Evolutionary conservation across 2,329 filamentous ascomycete genomes (phyloP).

Genomic region (Hymenoscyphus albidus): DNA sequence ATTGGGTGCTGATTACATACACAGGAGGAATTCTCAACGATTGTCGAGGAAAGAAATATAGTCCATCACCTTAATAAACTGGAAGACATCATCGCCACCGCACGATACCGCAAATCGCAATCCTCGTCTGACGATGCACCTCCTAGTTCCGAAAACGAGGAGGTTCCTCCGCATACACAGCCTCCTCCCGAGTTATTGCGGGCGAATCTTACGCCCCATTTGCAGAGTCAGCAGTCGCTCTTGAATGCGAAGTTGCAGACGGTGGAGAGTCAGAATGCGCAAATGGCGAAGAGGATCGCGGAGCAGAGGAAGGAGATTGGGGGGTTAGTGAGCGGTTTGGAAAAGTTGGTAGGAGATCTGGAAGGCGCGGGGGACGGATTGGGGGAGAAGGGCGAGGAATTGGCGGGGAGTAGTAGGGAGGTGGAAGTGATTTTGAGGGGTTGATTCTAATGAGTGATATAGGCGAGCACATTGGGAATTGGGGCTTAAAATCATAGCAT

Average conservation of each 20-base stretch:
- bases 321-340: slow-evolving; percentile 46
- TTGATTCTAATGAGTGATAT: background rate
- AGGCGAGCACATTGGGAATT: background rate
- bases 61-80: slow-evolving; percentile 57
- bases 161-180: slow-evolving; percentile 47
- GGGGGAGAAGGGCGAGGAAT: slow-evolving; percentile 18
- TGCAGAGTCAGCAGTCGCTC: slow-evolving; percentile 45
- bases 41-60: slow-evolving; percentile 49
- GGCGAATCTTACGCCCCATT: slow-evolving; percentile 51
- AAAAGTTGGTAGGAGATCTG: slow-evolving; percentile 51
- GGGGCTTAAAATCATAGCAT: background rate
- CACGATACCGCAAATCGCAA: slow-evolving; percentile 36
- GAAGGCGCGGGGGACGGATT: slow-evolving; percentile 40
- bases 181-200: slow-evolving; percentile 49
- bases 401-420: slow-evolving; percentile 20
- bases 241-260: slow-evolving; percentile 56
- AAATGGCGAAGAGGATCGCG: slow-evolving; percentile 48
- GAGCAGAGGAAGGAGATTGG: slow-evolving; percentile 54
- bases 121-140: background rate
- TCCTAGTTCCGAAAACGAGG: background rate
- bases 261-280: slow-evolving; percentile 53
- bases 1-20: slow-evolving; percentile 7
- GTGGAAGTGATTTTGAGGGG: slow-evolving; percentile 18
- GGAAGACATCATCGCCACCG: slow-evolving; percentile 52
- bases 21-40: slow-evolving; percentile 54